Evolutionary conservation across 2,329 filamentous ascomycete genomes (phyloP), one percentile per base, ranked within the genome.

Genomic region (Trichoderma hamatum): DNA sequence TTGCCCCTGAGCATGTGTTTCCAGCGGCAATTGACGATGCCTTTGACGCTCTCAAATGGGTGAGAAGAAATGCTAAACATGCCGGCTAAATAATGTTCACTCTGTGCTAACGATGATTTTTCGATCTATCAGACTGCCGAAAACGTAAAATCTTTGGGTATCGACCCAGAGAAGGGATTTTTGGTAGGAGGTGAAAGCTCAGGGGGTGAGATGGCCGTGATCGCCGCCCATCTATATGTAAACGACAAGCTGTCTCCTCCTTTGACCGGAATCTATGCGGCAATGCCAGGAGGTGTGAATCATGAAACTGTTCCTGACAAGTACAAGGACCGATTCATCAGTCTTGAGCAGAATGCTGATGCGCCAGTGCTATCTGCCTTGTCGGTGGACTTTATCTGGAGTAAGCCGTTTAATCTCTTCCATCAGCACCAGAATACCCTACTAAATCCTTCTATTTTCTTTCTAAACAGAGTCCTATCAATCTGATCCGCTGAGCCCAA

Each of bases 1-100:
- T 72, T 68, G 75, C 76, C 1, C 75, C 76, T 7, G 75, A 78
- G 36, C 72, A 76, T 61, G 66, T 72, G 9, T 77, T 78, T 32
- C 75, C 76, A 16, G 69, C 75, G 11, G 74, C 75, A 5, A 70
- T 76, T 9, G 64, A 77, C 7, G 77, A 78, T 60, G 71, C 73
- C 10, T 76, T 73, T 49, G 76, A 78, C 55, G 75, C 70, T 21
- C 72, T 74, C 3, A 71, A 72, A 65, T 78, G 76, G 76, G 73
- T 74, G 28, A 28, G 63, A 10, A 14, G 10, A 36, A 19, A 21
- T 30, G 11, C 13, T 68, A 11, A 19, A 3, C 4, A n/a, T 13
- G 7, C 4, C 4, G 5, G 11, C 4, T 10, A 2, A 0, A 11
- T 19, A 3, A 9, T 1, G 6, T 11, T 16, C 11, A 3, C 0